Evolutionary conservation across 495 filamentous ascomycete species (phyloP).

Genomic region (Penicillium turbatum): DNA sequence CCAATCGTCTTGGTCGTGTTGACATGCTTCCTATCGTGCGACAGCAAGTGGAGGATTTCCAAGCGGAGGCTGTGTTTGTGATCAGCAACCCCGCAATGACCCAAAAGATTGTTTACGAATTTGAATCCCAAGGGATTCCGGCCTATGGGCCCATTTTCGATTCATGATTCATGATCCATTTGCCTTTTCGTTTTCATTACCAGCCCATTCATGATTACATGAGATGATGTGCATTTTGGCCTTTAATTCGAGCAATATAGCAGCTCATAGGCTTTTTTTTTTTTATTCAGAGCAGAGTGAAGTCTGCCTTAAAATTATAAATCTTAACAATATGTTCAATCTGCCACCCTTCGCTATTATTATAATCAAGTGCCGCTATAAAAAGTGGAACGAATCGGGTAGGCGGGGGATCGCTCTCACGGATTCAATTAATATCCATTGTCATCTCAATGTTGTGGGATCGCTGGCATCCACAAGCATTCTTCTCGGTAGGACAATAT

Average conservation of each 20-base stretch:
- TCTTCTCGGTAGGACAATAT: too few species aligned
- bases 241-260: background rate
- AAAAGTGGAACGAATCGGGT: too few species aligned
- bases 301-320: too few species aligned
- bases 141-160: slow-evolving; percentile 72
- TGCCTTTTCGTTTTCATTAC: background rate
- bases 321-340: too few species aligned
- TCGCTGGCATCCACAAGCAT: background rate
- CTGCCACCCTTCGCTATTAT: too few species aligned
- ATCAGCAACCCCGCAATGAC: slow-evolving; percentile 67
- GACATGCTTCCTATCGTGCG: slow-evolving; percentile 54
- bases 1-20: slow-evolving; percentile 37
- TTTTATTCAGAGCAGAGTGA: too few species aligned
- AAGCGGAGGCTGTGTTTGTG: slow-evolving; percentile 65
- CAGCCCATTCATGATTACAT: background rate
- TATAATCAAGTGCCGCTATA: too few species aligned
- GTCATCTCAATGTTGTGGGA: background rate
- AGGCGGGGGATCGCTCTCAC: too few species aligned
- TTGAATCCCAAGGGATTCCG: slow-evolving; percentile 59
- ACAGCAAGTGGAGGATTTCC: slow-evolving; percentile 47
- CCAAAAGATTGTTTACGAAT: slow-evolving; percentile 59
- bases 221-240: background rate
- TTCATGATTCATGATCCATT: slow-evolving; percentile 40
- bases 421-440: too few species aligned
- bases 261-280: too few species aligned